Evolutionary conservation across 495 filamentous ascomycete genomes (phyloP).

Genomic region (Cercophora newfieldiana): DNA sequence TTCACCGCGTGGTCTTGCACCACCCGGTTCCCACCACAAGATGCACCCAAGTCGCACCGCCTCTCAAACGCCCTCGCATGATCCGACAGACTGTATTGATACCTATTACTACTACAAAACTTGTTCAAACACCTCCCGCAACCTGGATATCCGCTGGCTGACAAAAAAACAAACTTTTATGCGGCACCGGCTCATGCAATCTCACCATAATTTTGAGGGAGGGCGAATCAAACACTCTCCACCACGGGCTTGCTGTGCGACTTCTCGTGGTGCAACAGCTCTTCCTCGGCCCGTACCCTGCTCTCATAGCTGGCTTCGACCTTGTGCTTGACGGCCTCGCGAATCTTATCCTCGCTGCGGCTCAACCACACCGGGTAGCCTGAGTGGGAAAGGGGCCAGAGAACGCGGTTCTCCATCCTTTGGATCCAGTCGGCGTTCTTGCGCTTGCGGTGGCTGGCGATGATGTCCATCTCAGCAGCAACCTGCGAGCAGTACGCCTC

Average conservation of each 20-base stretch:
- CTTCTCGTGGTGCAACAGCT: neutral
- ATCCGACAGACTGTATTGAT: neutral
- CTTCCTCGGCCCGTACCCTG: conserved; percentile 23
- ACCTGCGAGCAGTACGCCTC: conserved; percentile 75
- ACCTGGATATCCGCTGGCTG: neutral
- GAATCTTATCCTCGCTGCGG: conserved; percentile 51
- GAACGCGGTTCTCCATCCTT: conserved; percentile 58
- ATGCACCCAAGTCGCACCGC: neutral
- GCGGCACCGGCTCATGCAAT: neutral
- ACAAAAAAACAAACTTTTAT: neutral
- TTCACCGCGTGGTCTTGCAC: neutral
- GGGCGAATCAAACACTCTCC: neutral
- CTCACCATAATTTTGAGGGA: neutral
- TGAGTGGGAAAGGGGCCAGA: conserved; percentile 65
- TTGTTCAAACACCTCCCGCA: neutral
- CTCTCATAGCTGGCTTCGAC: conserved; percentile 39
- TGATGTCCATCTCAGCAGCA: conserved; percentile 69
- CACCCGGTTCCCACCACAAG: neutral
- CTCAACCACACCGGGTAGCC: conserved; percentile 62
- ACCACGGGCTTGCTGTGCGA: neutral
- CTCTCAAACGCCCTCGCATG: neutral
- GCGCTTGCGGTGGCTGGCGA: conserved; percentile 60
- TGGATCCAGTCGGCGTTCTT: conserved; percentile 58
- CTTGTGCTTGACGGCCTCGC: conserved; percentile 41
- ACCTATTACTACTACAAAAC: neutral